Conservation (phyloP, 2,329 filamentous ascomycete species). For the Macrophomina phaseolina region DNA sequence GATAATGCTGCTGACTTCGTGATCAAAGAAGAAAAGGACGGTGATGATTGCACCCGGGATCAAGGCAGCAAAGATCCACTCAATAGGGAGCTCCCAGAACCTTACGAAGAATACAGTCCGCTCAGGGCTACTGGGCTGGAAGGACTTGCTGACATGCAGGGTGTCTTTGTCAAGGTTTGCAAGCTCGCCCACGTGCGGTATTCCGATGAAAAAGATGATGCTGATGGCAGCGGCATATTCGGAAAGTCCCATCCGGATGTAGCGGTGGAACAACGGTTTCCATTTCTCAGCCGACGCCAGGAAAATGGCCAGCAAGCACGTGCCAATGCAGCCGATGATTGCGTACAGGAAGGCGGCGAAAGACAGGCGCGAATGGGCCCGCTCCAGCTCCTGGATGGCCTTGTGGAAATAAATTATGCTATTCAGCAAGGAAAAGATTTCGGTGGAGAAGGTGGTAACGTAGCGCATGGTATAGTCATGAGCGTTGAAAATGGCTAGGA, state of each 20-base stretch:
- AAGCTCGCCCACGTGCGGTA: conserved; percentile 67
- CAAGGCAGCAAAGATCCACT: conserved; percentile 66
- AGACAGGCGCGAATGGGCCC: conserved; percentile 61
- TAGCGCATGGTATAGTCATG: conserved; percentile 75
- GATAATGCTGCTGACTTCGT: conserved; percentile 72
- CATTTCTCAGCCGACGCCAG: conserved; percentile 67
- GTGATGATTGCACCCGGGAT: conserved; percentile 69
- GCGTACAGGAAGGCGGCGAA: conserved; percentile 70
- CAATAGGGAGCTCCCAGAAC: conserved; percentile 66
- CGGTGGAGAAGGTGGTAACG: conserved; percentile 69
- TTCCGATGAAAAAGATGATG: conserved; percentile 68
- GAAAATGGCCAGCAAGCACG: conserved; percentile 66
- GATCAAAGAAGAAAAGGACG: conserved; percentile 72
- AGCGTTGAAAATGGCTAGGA: conserved; percentile 69
- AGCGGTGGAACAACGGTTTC: conserved; percentile 66
- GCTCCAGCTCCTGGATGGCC: conserved; percentile 67
- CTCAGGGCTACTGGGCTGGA: conserved; percentile 62
- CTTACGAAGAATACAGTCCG: conserved; percentile 64
- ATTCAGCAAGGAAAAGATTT: conserved; percentile 71
- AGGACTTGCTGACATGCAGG: conserved; percentile 61
- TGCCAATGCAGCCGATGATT: conserved; percentile 67
- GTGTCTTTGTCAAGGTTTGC: conserved; percentile 63
- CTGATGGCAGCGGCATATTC: conserved; percentile 72
- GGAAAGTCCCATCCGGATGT: conserved; percentile 64
- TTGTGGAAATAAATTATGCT: conserved; percentile 74